A percentile compares a stretch with the other conserved stretches of the same genome.
Conservation (phyloP, 306 rosid genomes). For the Prunus armeniaca region DNA sequence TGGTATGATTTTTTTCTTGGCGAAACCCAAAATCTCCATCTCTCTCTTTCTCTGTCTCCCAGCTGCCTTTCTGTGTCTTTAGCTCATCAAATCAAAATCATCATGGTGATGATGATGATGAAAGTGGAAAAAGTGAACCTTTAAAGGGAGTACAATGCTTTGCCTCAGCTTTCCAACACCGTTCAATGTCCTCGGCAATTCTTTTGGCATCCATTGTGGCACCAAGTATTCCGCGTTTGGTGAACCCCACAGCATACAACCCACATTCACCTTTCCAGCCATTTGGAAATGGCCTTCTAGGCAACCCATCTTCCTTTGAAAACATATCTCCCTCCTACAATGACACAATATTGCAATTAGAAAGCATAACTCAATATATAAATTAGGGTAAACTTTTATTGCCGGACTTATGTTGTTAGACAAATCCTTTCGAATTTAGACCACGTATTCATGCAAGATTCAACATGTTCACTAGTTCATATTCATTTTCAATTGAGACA, state of each 20-base stretch:
- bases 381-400: not conserved
- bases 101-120: constrained; percentile 8
- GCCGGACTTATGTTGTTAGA: not conserved
- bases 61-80: not conserved
- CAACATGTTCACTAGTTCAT: not conserved
- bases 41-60: constrained; percentile 3
- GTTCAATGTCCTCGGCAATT: constrained; percentile 77
- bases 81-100: constrained; percentile 25
- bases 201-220: constrained; percentile 76
- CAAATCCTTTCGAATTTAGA: not conserved
- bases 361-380: not conserved
- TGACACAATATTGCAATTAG: not conserved
- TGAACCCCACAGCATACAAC: constrained; percentile 89
- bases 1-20: not conserved
- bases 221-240: constrained; percentile 86
- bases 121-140: constrained; percentile 30
- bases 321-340: constrained; percentile 84
- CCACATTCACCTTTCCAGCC: constrained; percentile 95
- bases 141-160: constrained; percentile 37
- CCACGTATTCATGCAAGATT: not conserved
- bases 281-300: constrained; percentile 69
- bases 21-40: not conserved
- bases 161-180: constrained; percentile 59
- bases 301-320: constrained; percentile 74
- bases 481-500: no score